Evolutionary conservation across 2,329 filamentous ascomycete species (phyloP).

Genomic region (Didymella segeticola): DNA sequence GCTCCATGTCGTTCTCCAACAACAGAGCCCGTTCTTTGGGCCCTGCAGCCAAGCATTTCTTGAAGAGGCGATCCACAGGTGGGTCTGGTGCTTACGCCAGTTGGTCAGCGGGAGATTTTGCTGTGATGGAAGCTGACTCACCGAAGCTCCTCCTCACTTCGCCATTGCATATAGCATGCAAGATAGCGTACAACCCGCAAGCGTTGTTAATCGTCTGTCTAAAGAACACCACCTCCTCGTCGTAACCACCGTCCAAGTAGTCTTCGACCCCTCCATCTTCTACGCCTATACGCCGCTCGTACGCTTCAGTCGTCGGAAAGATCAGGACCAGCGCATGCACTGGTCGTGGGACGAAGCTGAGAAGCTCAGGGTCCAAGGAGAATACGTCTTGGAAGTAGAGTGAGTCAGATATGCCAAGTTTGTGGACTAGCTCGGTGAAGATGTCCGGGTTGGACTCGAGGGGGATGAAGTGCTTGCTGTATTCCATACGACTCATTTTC

Average conservation of each 20-base stretch:
- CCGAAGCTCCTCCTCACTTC: slow-evolving; percentile 68
- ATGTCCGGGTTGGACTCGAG: slow-evolving; percentile 81
- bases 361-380: slow-evolving; percentile 79
- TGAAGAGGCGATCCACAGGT: slow-evolving; percentile 21
- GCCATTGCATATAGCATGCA: slow-evolving; percentile 85
- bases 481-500: background rate
- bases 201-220: slow-evolving; percentile 93
- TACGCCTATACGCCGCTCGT: slow-evolving; percentile 73
- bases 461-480: slow-evolving; percentile 39
- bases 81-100: slow-evolving; percentile 17
- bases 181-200: slow-evolving; percentile 85
- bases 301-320: slow-evolving; percentile 80
- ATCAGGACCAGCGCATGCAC: slow-evolving; percentile 88
- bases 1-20: slow-evolving; percentile 28
- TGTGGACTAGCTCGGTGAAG: slow-evolving; percentile 82
- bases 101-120: background rate
- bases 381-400: slow-evolving; percentile 87
- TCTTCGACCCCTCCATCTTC: slow-evolving; percentile 75
- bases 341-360: slow-evolving; percentile 83
- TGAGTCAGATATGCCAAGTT: slow-evolving; percentile 75
- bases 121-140: slow-evolving; percentile 24
- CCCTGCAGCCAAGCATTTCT: slow-evolving; percentile 12
- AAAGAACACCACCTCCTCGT: slow-evolving; percentile 78
- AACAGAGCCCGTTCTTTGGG: slow-evolving; percentile 19
- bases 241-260: slow-evolving; percentile 63